These are phyloP conservation scores for Aspergillus sp. DNA, from an alignment of 2,329 filamentous ascomycete genomes.

Conservation along the genomic window DNA sequence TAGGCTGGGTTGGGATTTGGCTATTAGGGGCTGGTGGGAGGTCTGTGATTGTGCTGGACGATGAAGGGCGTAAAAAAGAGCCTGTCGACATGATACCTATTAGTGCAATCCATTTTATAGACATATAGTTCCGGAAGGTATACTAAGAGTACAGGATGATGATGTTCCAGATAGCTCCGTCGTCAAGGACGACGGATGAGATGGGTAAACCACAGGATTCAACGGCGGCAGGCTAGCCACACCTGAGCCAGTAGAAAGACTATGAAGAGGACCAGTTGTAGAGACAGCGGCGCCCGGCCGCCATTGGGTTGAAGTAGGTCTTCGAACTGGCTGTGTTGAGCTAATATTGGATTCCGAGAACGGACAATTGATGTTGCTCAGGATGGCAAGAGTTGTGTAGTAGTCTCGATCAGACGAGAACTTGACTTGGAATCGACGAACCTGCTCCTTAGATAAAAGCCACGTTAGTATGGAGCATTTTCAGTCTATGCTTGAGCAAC, in stretches of 20 bases:
- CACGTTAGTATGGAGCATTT: conserved; percentile 16
- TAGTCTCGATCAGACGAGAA: conserved; percentile 35
- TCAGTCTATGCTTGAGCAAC: conserved; percentile 19
- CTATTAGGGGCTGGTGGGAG: not conserved
- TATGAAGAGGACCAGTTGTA: conserved; percentile 1
- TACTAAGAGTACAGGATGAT: conserved; percentile 4
- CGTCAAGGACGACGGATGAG: not conserved
- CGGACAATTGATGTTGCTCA: conserved; percentile 36
- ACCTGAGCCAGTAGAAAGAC: not conserved
- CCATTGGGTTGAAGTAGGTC: conserved; percentile 22
- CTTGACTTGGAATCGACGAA: conserved; percentile 40
- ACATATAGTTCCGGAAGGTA: not conserved
- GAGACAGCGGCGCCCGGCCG: conserved; percentile 9
- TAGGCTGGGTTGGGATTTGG: conserved; percentile 1
- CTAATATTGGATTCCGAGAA: conserved; percentile 32
- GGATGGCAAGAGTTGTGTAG: conserved; percentile 33
- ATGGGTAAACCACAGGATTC: conserved; percentile 2
- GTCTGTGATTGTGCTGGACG: conserved; percentile 5
- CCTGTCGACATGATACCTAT: not conserved
- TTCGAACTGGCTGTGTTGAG: conserved; percentile 11
- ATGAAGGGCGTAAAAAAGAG: conserved; percentile 5
- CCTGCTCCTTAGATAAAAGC: conserved; percentile 15
- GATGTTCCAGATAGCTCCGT: not conserved
- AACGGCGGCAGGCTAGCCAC: conserved; percentile 2
- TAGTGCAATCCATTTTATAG: not conserved